Percentiles rank a stretch among this genome's conserved stretches.
Evolutionary conservation across 495 filamentous ascomycete genomes (phyloP).

Genomic region (Aspergillus haitiensis): DNA sequence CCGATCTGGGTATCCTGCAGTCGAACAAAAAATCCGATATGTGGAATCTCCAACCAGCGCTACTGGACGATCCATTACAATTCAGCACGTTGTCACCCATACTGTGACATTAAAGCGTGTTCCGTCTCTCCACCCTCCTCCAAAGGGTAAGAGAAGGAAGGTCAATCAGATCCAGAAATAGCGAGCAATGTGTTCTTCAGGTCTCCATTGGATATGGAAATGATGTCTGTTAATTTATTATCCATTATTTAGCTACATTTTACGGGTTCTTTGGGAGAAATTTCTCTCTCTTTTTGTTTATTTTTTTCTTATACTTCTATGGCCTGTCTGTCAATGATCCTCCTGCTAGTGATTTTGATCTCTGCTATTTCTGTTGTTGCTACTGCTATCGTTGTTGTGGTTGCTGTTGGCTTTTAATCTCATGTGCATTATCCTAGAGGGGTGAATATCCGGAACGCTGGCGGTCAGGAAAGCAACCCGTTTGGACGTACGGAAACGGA

Average conservation of each 20-base stretch:
- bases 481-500: background rate
- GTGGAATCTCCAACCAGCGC: slow-evolving; percentile 13
- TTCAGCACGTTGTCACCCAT: slow-evolving; percentile 23
- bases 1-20: slow-evolving; percentile 16
- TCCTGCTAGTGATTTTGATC: background rate
- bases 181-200: background rate
- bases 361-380: background rate
- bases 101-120: slow-evolving; percentile 22
- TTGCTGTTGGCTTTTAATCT: background rate
- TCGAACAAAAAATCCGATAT: slow-evolving; percentile 4
- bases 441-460: background rate
- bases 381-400: too few relatives aligned
- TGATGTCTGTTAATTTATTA: background rate
- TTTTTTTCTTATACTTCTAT: background rate
- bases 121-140: slow-evolving; percentile 19
- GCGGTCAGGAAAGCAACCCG: background rate
- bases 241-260: too few relatives aligned
- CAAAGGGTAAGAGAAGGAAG: slow-evolving; percentile 12
- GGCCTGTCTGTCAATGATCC: background rate
- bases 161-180: slow-evolving; percentile 4
- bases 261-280: too few relatives aligned
- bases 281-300: background rate
- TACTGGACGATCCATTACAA: slow-evolving; percentile 6
- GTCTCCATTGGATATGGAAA: background rate
- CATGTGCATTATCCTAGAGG: background rate